phyloP scores from a whole-genome alignment of 2,329 filamentous ascomycete genomes.

The Talaromyces sp. region DNA sequence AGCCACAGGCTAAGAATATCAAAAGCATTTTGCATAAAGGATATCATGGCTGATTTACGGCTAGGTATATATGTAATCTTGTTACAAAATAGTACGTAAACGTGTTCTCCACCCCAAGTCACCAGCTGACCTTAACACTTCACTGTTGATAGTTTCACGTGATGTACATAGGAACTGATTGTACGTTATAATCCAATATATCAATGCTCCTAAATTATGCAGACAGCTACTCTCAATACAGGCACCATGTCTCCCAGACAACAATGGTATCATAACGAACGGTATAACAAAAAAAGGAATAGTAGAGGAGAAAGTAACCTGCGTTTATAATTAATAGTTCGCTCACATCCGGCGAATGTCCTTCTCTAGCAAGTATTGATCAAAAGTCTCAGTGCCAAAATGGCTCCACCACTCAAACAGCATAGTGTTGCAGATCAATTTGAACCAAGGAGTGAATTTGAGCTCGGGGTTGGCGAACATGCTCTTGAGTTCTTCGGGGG shows the following conservation, averaged over 20 bases:
- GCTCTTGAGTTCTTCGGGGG: slow-evolving; percentile 72
- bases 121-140: too few species aligned
- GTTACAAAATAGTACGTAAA: too few species aligned
- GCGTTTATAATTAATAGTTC: background rate
- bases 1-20: slow-evolving; percentile 3
- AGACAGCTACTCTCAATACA: background rate
- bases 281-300: background rate
- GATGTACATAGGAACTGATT: too few species aligned
- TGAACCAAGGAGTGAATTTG: slow-evolving; percentile 98
- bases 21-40: background rate
- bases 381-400: slow-evolving; percentile 69
- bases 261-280: slow-evolving; percentile 14
- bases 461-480: slow-evolving; percentile 79
- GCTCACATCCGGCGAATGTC: slow-evolving; percentile 78
- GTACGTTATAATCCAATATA: background rate
- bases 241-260: background rate
- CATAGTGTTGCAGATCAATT: slow-evolving; percentile 96
- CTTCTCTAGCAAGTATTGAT: slow-evolving; percentile 81
- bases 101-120: too few species aligned
- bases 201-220: background rate
- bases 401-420: slow-evolving; percentile 96
- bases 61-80: too few species aligned
- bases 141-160: too few species aligned
- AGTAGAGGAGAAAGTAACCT: background rate
- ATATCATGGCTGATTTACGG: too few species aligned